Percentiles rank a stretch among this genome's conserved stretches.
Evolutionary conservation across 495 filamentous ascomycete species (phyloP).

Genomic region (Tuber umbilicatum): DNA sequence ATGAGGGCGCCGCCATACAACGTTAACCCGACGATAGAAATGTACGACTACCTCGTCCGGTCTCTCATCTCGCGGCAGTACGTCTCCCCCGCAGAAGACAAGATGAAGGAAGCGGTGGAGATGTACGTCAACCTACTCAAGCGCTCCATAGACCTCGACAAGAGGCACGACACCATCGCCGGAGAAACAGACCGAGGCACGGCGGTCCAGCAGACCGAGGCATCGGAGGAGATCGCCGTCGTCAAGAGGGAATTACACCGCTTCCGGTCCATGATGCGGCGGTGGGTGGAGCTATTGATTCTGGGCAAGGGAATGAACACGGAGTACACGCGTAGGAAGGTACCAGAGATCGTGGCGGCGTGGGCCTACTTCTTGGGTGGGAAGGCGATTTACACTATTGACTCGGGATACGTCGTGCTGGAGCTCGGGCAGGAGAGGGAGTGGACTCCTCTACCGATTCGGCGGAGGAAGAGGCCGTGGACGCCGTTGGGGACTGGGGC

Average conservation of each 20-base stretch:
- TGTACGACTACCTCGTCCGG: slow-evolving; percentile 52
- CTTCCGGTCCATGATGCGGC: slow-evolving; percentile 30
- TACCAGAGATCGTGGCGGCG: slow-evolving; percentile 38
- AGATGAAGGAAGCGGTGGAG: slow-evolving; percentile 40
- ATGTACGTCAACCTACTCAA: not conserved
- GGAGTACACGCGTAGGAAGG: slow-evolving; percentile 19
- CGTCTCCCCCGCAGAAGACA: slow-evolving; percentile 29
- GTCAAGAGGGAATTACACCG: slow-evolving; percentile 17
- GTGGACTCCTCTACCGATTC: slow-evolving; percentile 22
- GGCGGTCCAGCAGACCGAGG: slow-evolving; percentile 7
- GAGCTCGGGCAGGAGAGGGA: slow-evolving; percentile 18
- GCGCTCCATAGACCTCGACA: not conserved
- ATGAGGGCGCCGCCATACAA: slow-evolving; percentile 56
- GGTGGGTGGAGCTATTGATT: slow-evolving; percentile 39
- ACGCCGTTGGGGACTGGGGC: slow-evolving; percentile 30
- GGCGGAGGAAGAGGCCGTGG: slow-evolving; percentile 29
- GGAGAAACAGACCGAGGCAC: not conserved
- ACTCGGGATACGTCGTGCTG: slow-evolving; percentile 35
- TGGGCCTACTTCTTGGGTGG: slow-evolving; percentile 39
- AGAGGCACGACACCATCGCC: not conserved
- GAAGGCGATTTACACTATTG: slow-evolving; percentile 31
- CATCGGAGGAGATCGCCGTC: slow-evolving; percentile 14
- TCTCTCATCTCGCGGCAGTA: slow-evolving; percentile 39
- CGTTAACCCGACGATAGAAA: slow-evolving; percentile 50
- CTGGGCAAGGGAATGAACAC: slow-evolving; percentile 26